Conservation (phyloP, 495 filamentous ascomycete species). For the Bacidia gigantensis region DNA sequence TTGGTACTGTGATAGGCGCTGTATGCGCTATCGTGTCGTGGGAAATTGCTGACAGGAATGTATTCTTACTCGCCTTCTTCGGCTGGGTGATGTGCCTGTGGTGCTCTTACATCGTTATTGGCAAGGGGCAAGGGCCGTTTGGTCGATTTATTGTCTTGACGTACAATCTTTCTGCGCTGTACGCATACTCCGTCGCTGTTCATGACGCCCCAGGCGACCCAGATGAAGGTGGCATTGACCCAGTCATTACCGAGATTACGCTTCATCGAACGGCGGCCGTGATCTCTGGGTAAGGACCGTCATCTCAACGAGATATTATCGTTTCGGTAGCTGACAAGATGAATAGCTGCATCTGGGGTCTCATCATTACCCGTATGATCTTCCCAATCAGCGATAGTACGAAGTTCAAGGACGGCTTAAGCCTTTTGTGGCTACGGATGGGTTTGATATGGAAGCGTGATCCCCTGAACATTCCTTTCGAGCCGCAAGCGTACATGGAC, state of each 20-base stretch:
- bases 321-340: neutral
- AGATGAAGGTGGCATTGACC: conserved; percentile 73
- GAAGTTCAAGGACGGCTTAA: conserved; percentile 76
- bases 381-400: conserved; percentile 84
- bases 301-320: neutral
- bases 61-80: conserved; percentile 55
- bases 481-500: conserved; percentile 58
- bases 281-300: conserved; percentile 40
- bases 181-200: conserved; percentile 78
- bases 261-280: conserved; percentile 87
- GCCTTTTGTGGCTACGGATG: conserved; percentile 82
- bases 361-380: conserved; percentile 76
- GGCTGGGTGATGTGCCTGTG: conserved; percentile 70
- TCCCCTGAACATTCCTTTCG: conserved; percentile 62
- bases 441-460: conserved; percentile 94
- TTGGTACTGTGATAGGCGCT: conserved; percentile 79
- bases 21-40: conserved; percentile 61
- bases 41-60: conserved; percentile 58
- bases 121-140: conserved; percentile 70
- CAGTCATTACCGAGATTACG: conserved; percentile 74
- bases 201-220: conserved; percentile 53
- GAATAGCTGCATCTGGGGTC: conserved; percentile 62
- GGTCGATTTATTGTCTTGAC: conserved; percentile 87
- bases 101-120: conserved; percentile 82
- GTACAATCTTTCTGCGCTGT: conserved; percentile 92